These are phyloP conservation scores for Suillus occidentalis DNA, from an alignment of 768 basidiomycete species.

Conservation along the genomic window DNA sequence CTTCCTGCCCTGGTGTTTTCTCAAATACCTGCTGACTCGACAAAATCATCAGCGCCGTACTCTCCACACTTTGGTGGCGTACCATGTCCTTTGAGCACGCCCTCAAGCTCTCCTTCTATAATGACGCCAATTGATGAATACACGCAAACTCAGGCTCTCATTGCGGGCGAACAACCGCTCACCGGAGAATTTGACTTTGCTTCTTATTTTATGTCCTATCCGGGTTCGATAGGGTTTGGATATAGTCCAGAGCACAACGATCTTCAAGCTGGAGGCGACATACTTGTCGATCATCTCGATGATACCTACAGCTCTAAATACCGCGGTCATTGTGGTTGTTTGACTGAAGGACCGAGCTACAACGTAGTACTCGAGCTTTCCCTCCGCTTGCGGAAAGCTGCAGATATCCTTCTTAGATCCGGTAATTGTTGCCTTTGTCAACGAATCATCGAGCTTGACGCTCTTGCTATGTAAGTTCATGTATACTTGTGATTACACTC, in stretches of 20 bases:
- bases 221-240: slow-evolving; percentile 19
- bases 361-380: slow-evolving; percentile 66
- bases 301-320: slow-evolving; percentile 16
- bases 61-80: slow-evolving; percentile 19
- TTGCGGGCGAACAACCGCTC: no score
- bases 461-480: slow-evolving; percentile 49
- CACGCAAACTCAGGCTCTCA: slow-evolving; percentile 32
- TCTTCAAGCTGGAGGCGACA: no score
- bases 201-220: slow-evolving; percentile 42
- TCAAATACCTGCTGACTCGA: slow-evolving; percentile 19
- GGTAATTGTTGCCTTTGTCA: slow-evolving; percentile 39
- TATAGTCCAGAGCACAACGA: slow-evolving; percentile 10
- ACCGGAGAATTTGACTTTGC: slow-evolving; percentile 43
- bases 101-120: slow-evolving; percentile 35
- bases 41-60: slow-evolving; percentile 11
- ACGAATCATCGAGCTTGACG: slow-evolving; percentile 50
- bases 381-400: slow-evolving; percentile 57
- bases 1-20: slow-evolving; percentile 33
- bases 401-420: slow-evolving; percentile 44
- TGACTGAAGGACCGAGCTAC: slow-evolving; percentile 54
- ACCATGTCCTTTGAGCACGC: slow-evolving; percentile 26
- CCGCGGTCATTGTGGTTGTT: slow-evolving; percentile 53
- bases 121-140: slow-evolving; percentile 48
- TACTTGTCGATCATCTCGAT: slow-evolving; percentile 8
- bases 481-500: neutral